phyloP scores from a whole-genome alignment of 2,329 filamentous ascomycete species.

The Dactylellina leptospora region DNA sequence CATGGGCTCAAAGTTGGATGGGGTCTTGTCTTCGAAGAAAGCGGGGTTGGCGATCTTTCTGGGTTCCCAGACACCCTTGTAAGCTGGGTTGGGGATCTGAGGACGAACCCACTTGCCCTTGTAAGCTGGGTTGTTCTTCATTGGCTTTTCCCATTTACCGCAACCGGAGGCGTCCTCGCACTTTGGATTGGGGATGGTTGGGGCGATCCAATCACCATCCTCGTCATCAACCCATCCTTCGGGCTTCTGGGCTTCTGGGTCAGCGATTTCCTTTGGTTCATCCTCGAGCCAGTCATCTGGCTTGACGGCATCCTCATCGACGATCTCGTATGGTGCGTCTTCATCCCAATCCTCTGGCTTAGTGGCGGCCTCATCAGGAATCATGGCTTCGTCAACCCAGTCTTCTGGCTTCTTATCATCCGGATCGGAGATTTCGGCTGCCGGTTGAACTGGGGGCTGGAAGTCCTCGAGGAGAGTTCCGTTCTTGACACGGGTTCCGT shows the following conservation, averaged over 20 bases:
- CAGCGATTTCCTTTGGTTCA: slow-evolving; percentile 81
- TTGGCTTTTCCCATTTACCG: slow-evolving; percentile 88
- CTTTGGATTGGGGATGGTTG: slow-evolving; percentile 93
- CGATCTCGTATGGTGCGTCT: slow-evolving; percentile 94
- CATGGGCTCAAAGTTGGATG: slow-evolving; percentile 96
- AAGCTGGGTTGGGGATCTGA: slow-evolving; percentile 93
- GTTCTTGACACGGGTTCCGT: slow-evolving; percentile 86
- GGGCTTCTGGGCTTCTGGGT: slow-evolving; percentile 95
- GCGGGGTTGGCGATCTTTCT: slow-evolving; percentile 96
- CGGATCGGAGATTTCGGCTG: slow-evolving; percentile 91
- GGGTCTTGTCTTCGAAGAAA: slow-evolving; percentile 97
- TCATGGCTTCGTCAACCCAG: slow-evolving; percentile 94
- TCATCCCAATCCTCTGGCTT: slow-evolving; percentile 99
- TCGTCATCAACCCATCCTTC: slow-evolving; percentile 99
- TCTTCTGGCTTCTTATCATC: slow-evolving; percentile 92
- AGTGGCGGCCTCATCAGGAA: slow-evolving; percentile 87
- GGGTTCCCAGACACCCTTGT: slow-evolving; percentile 95
- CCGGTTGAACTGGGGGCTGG: slow-evolving; percentile 88
- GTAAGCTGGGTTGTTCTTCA: slow-evolving; percentile 94
- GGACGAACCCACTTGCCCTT: slow-evolving; percentile 99
- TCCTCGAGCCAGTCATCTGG: slow-evolving; percentile 96
- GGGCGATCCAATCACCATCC: slow-evolving; percentile 95
- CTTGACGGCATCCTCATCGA: slow-evolving; percentile 88
- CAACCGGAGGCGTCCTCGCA: slow-evolving; percentile 92
- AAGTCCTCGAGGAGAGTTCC: slow-evolving; percentile 96